phyloP scores from a whole-genome alignment of 768 basidiomycete species.

The Kwoniella dendrophila region DNA sequence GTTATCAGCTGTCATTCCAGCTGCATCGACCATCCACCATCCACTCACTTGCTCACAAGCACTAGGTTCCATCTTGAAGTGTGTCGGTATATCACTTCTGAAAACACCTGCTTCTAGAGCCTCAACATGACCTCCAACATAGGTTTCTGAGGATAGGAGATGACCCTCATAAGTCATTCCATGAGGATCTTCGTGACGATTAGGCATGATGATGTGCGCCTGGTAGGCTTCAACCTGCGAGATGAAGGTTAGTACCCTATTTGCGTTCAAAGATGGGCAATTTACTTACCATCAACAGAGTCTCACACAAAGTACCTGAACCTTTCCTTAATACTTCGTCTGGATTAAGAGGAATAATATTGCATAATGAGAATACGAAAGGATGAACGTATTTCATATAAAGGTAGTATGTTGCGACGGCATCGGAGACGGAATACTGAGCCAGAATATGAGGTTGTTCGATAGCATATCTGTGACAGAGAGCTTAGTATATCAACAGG shows the following conservation, averaged over 20 bases:
- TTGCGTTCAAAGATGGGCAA: not conserved
- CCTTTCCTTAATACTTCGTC: constrained; percentile 97
- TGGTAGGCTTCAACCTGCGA: constrained; percentile 92
- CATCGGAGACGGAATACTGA: constrained; percentile 98
- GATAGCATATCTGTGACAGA: constrained; percentile 82
- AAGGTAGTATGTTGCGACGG: constrained; percentile 98
- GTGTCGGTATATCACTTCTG: constrained; percentile 87
- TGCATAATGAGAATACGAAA: constrained; percentile 98
- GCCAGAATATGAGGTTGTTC: constrained; percentile 94
- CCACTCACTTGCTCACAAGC: constrained; percentile 75
- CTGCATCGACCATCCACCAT: not conserved
- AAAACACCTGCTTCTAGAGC: constrained; percentile 98
- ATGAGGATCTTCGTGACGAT: constrained; percentile 89
- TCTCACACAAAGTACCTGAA: constrained; percentile 94
- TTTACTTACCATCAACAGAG: constrained; percentile 82
- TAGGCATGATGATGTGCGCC: constrained; percentile 93
- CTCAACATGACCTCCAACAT: constrained; percentile 98
- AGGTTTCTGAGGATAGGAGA: constrained; percentile 94
- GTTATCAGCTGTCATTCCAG: too few species aligned
- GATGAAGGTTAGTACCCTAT: not conserved
- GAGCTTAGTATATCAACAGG: not conserved
- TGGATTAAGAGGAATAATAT: constrained; percentile 94
- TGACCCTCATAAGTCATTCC: constrained; percentile 94
- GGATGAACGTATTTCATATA: constrained; percentile 99
- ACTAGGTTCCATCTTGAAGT: constrained; percentile 89